These are phyloP conservation scores for Coemansia sp. DNA, from an alignment of 192 early-diverging fungal genomes.

Conservation along the genomic window DNA sequence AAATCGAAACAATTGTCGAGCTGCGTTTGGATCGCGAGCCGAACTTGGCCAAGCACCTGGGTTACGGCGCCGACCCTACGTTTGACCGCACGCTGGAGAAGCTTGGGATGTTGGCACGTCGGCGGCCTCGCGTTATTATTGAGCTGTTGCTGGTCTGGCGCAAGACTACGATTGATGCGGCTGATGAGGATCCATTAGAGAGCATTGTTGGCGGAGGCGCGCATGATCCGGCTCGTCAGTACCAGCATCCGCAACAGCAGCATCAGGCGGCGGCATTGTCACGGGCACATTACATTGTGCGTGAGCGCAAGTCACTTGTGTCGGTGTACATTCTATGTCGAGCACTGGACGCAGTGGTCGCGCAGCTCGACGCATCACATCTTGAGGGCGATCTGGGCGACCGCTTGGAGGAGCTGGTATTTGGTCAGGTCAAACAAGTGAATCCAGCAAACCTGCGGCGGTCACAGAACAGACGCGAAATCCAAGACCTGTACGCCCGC, in stretches of 20 bases:
- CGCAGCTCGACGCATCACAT: constrained; percentile 66
- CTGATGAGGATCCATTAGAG: constrained; percentile 35
- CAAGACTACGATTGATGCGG: constrained; percentile 60
- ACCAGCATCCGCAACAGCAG: constrained; percentile 25
- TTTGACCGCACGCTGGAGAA: constrained; percentile 83
- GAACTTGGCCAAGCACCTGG: constrained; percentile 60
- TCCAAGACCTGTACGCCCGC: constrained; percentile 86
- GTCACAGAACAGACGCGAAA: constrained; percentile 79
- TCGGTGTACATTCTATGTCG: constrained; percentile 88
- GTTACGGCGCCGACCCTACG: constrained; percentile 65
- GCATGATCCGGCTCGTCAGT: constrained; percentile 33
- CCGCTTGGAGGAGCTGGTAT: constrained; percentile 90
- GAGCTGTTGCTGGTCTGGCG: constrained; percentile 78
- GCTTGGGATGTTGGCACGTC: constrained; percentile 76
- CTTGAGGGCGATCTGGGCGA: constrained; percentile 80
- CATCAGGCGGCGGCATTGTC: constrained; percentile 42
- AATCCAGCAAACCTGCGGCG: constrained; percentile 74
- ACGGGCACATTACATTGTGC: constrained; percentile 43
- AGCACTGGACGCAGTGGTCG: constrained; percentile 81
- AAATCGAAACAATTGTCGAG: constrained; percentile 42
- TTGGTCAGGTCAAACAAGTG: constrained; percentile 81
- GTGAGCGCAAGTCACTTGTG: constrained; percentile 58
- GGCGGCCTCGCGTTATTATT: constrained; percentile 83
- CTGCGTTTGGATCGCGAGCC: constrained; percentile 61
- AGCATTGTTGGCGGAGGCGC: constrained; percentile 8